A percentile compares a stretch with the other conserved stretches of the same genome.
phyloP scores from a whole-genome alignment of 2,329 filamentous ascomycete genomes.

The Clonostachys rosea region DNA sequence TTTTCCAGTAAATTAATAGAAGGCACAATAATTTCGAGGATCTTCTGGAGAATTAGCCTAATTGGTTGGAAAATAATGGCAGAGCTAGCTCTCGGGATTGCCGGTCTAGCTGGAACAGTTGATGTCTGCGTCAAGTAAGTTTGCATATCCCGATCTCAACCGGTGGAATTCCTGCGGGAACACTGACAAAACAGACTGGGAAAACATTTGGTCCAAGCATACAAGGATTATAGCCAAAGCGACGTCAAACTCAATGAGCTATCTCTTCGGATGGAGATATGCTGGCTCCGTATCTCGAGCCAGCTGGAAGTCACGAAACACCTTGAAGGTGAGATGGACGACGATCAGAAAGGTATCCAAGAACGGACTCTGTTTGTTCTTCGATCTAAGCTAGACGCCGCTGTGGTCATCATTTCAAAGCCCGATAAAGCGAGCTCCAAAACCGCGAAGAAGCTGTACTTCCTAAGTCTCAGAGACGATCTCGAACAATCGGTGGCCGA shows the following conservation, averaged over 20 bases:
- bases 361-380: conserved; percentile 8
- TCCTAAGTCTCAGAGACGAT: conserved; percentile 2
- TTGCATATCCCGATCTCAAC: background rate
- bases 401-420: conserved; percentile 3
- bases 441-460: conserved; percentile 1
- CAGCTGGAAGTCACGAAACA: conserved; percentile 9
- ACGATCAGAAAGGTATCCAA: conserved; percentile 9
- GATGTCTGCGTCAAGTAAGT: conserved; percentile 4
- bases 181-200: background rate
- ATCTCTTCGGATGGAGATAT: conserved; percentile 9
- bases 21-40: no score
- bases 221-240: conserved; percentile 3
- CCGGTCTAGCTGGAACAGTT: conserved; percentile 3
- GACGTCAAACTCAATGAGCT: conserved; percentile 6
- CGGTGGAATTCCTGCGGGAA: no score
- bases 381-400: conserved; percentile 8
- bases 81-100: background rate
- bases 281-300: conserved; percentile 8
- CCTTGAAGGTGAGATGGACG: conserved; percentile 8
- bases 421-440: conserved; percentile 1
- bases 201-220: conserved; percentile 1
- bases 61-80: no score
- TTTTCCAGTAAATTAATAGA: no score
- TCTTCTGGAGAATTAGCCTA: no score
- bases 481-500: conserved; percentile 4